Conservation (phyloP, 2,329 filamentous ascomycete species). For the Apiospora saccharicola region DNA sequence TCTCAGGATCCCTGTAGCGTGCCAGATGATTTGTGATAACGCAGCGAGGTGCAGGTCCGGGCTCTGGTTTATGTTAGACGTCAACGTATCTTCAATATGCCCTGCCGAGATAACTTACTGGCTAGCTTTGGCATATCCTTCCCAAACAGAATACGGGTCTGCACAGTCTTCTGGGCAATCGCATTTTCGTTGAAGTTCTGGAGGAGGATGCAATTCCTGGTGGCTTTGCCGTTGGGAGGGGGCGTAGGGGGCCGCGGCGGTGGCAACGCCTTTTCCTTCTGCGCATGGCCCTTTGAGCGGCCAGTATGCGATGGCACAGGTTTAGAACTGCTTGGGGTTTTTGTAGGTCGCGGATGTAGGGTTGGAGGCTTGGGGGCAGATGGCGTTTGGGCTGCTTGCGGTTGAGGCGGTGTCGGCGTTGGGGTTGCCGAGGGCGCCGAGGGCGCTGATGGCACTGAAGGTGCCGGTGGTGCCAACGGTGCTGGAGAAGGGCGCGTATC, state of each 20-base stretch:
- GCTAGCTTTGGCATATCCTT: constrained; percentile 64
- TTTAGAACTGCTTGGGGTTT: constrained; percentile 33
- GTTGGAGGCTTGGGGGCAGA: constrained; percentile 24
- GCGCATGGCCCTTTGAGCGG: constrained; percentile 35
- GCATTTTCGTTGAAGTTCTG: constrained; percentile 66
- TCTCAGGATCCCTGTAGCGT: constrained; percentile 84
- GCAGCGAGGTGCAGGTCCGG: constrained; percentile 66
- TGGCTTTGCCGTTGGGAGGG: constrained; percentile 57
- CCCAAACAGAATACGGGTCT: constrained; percentile 66
- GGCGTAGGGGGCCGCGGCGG: constrained; percentile 41
- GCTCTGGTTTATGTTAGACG: constrained; percentile 50
- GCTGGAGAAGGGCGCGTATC: constrained; percentile 34
- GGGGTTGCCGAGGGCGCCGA: constrained; percentile 27
- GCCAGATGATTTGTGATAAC: constrained; percentile 84
- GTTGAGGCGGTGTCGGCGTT: constrained; percentile 22
- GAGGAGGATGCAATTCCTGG: constrained; percentile 65
- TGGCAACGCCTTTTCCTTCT: constrained; percentile 33
- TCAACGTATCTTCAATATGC: neutral
- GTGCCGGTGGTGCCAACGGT: constrained; percentile 27
- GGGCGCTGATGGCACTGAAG: constrained; percentile 24
- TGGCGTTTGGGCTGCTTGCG: constrained; percentile 27
- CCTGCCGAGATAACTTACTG: constrained; percentile 50
- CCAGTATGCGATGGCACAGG: constrained; percentile 34
- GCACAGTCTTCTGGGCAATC: constrained; percentile 62
- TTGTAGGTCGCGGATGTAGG: constrained; percentile 27